Conservation (phyloP, 495 filamentous ascomycete genomes). For the Daldinia caldariorum region DNA sequence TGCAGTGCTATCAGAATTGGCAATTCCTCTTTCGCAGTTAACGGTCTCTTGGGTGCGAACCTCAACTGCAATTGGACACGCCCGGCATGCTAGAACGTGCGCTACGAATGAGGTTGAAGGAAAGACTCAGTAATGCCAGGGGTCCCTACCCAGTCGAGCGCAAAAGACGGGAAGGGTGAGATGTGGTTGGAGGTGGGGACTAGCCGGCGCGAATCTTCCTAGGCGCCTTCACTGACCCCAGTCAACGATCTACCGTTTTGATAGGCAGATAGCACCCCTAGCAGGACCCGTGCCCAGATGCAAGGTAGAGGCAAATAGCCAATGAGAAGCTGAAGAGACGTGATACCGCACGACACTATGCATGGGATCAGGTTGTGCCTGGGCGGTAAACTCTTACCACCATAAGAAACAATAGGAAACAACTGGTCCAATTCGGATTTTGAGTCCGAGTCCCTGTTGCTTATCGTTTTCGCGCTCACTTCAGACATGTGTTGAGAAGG, state of each 20-base stretch:
- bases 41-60: constrained; percentile 34
- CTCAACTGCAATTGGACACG: constrained; percentile 33
- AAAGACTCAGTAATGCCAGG: constrained; percentile 33
- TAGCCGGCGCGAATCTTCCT: constrained; percentile 44
- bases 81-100: constrained; percentile 19
- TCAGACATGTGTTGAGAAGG: constrained; percentile 1
- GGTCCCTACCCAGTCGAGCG: constrained; percentile 39
- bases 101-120: constrained; percentile 42
- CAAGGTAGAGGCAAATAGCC: constrained; percentile 35
- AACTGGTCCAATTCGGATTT: constrained; percentile 30
- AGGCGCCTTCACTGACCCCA: constrained; percentile 40
- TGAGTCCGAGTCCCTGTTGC: constrained; percentile 23
- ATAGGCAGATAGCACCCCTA: constrained; percentile 42
- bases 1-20: constrained; percentile 19
- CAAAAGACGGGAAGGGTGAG: constrained; percentile 34
- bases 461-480: constrained; percentile 17
- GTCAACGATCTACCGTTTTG: constrained; percentile 43
- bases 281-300: constrained; percentile 44
- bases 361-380: constrained; percentile 44
- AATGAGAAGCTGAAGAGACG: constrained; percentile 39
- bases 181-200: constrained; percentile 42
- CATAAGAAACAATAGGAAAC: constrained; percentile 27
- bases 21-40: constrained; percentile 24
- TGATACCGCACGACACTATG: constrained; percentile 43
- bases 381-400: constrained; percentile 44